A percentile compares a stretch with the other conserved stretches of the same genome.
These are phyloP conservation scores for Hordeum pubiflorum DNA, from an alignment of 202 grass and related monocot genomes.

Conservation along the genomic window DNA sequence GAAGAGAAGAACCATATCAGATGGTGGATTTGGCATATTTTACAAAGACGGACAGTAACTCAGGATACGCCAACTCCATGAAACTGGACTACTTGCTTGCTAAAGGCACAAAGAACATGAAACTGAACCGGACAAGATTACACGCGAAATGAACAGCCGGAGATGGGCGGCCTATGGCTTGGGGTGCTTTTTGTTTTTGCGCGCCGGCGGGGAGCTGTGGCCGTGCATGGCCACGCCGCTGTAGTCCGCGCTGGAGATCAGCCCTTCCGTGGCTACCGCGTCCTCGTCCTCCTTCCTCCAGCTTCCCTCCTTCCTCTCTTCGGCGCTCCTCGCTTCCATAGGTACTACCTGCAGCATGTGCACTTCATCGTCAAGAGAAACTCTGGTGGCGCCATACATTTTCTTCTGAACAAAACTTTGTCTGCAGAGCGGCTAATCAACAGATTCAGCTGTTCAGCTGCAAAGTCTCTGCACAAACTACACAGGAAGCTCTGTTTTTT, in stretches of 20 bases:
- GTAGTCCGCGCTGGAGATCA: conserved; percentile 44
- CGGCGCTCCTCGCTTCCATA: neutral
- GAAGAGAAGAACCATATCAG: no score
- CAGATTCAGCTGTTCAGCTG: neutral
- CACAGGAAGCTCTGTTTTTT: neutral
- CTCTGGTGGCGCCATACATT: no score
- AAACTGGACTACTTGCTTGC: neutral
- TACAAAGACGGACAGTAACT: neutral
- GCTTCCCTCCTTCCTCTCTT: neutral
- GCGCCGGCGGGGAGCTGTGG: conserved; percentile 22
- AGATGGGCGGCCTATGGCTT: neutral
- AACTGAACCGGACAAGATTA: neutral
- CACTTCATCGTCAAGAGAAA: neutral
- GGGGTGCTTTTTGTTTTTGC: conserved; percentile 13
- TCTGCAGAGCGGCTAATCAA: neutral
- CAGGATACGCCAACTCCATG: neutral
- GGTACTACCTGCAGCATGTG: neutral
- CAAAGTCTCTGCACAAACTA: neutral
- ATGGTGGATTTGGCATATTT: neutral
- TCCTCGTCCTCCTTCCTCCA: neutral
- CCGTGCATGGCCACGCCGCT: conserved; percentile 36
- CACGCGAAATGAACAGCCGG: neutral
- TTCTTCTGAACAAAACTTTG: neutral
- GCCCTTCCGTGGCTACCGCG: neutral
- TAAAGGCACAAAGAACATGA: neutral